Conservation (phyloP, 305 asterid species). For the Petunia hybrid region DNA sequence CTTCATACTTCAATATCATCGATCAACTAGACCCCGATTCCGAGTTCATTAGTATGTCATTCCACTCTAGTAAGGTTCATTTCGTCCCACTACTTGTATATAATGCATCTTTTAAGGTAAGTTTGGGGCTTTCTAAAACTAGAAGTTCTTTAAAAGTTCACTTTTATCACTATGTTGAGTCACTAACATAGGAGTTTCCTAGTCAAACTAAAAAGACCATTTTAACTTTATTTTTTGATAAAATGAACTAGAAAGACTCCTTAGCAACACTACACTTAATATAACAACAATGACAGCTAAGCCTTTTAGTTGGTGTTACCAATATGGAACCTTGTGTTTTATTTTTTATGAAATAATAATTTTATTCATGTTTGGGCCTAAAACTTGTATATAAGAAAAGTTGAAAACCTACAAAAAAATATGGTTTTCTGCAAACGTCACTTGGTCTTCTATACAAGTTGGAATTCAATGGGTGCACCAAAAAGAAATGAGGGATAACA, state of each 20-base stretch:
- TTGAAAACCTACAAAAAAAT: too few relatives aligned
- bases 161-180: background rate
- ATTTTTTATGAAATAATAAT: too few relatives aligned
- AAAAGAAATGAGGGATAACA: too few relatives aligned
- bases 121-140: background rate
- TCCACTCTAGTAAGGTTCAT: background rate
- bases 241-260: background rate
- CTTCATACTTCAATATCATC: conserved; percentile 13
- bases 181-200: background rate
- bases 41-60: background rate
- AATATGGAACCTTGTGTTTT: background rate
- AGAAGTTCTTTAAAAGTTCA: conserved; percentile 24
- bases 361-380: too few relatives aligned
- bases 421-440: too few relatives aligned
- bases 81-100: background rate
- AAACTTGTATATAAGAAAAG: too few relatives aligned
- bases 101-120: conserved; percentile 10
- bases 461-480: too few relatives aligned
- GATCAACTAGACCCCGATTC: background rate
- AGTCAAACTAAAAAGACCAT: conserved; percentile 13
- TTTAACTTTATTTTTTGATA: too few relatives aligned
- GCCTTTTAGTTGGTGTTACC: conserved; percentile 7
- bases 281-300: background rate
- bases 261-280: conserved; percentile 1
- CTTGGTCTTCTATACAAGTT: too few relatives aligned